Evolutionary conservation across 352 stramenopile genomes (phyloP).

Genomic region (Halophytophthora polymorphica): DNA sequence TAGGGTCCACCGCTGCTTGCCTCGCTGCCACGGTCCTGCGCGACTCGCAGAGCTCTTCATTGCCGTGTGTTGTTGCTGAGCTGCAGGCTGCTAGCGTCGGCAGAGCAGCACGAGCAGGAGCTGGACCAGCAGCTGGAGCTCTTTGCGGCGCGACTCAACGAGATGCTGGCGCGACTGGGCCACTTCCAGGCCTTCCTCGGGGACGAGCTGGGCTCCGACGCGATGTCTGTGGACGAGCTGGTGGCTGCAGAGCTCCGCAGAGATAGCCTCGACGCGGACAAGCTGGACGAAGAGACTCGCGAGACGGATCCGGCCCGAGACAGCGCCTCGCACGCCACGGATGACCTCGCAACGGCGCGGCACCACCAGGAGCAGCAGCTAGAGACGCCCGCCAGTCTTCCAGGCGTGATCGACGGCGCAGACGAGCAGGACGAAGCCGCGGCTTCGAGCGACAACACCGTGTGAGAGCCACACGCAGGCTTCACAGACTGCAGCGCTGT

Average conservation of each 20-base stretch:
- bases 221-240: neutral
- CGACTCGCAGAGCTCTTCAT: neutral
- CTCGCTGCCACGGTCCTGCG: constrained; percentile 1
- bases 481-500: no score
- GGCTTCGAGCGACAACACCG: constrained; percentile 2
- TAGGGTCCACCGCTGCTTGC: no score
- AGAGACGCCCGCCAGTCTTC: constrained; percentile 10
- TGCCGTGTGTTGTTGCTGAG: neutral
- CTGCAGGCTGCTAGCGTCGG: constrained; percentile 30
- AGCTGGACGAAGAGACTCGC: neutral
- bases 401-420: constrained; percentile 16
- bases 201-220: constrained; percentile 25
- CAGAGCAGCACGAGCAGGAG: constrained; percentile 41
- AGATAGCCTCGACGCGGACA: constrained; percentile 5
- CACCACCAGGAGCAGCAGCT: neutral
- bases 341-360: no score
- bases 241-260: constrained; percentile 4
- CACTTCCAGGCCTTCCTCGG: constrained; percentile 33
- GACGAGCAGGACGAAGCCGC: constrained; percentile 6
- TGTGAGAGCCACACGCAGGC: no score
- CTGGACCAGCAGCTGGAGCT: constrained; percentile 41
- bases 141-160: constrained; percentile 28
- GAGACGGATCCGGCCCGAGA: no score
- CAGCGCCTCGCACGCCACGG: no score
- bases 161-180: constrained; percentile 33